Conservation (phyloP, 2,329 filamentous ascomycete genomes). For the Ascochyta pisi region DNA sequence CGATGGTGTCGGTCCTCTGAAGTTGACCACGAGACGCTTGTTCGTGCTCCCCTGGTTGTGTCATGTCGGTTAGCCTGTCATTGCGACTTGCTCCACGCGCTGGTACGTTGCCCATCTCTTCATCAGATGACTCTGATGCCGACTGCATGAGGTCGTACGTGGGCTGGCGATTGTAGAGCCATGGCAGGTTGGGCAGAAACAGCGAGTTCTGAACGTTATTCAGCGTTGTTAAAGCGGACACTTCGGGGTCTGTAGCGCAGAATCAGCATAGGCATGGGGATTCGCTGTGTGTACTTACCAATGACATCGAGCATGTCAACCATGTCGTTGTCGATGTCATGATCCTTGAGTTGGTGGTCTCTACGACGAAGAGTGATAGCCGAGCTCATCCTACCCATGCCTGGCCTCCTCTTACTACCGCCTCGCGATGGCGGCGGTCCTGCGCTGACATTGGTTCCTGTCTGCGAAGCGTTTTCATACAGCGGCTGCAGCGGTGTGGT, state of each 20-base stretch:
- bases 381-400: conserved; percentile 30
- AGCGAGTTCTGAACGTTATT: conserved; percentile 94
- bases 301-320: conserved; percentile 74
- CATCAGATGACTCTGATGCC: conserved; percentile 41
- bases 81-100: conserved; percentile 10
- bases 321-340: conserved; percentile 61
- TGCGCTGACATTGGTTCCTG: conserved; percentile 14
- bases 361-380: conserved; percentile 37
- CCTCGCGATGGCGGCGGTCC: conserved; percentile 25
- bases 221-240: conserved; percentile 80
- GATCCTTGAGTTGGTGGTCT: conserved; percentile 49
- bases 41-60: conserved; percentile 24
- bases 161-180: conserved; percentile 75
- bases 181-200: conserved; percentile 80
- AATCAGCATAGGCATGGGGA: conserved; percentile 32
- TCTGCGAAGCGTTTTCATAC: conserved; percentile 34
- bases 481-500: conserved; percentile 41
- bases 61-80: conserved; percentile 27
- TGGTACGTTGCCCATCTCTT: conserved; percentile 28
- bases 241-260: conserved; percentile 71
- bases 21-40: conserved; percentile 22
- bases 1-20: conserved; percentile 38
- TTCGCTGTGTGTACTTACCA: conserved; percentile 55
- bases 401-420: conserved; percentile 25
- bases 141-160: conserved; percentile 74